Evolutionary conservation across 176 grass and related monocot species (phyloP).

Genomic region (Metroxylon sagu): DNA sequence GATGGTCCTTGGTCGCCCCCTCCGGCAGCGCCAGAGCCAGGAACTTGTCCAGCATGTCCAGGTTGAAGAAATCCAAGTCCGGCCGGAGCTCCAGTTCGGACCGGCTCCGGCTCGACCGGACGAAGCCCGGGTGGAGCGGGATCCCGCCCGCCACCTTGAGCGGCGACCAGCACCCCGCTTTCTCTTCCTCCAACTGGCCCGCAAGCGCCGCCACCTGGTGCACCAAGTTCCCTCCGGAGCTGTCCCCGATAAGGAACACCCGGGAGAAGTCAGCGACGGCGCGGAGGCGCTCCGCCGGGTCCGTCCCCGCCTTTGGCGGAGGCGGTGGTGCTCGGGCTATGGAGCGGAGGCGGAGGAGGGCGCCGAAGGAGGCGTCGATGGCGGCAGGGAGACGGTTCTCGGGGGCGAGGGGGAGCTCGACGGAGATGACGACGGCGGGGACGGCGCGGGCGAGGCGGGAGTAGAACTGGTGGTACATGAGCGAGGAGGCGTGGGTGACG

Average conservation of each 20-base stretch:
- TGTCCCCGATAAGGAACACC: conserved; percentile 74
- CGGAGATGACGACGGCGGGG: conserved; percentile 42
- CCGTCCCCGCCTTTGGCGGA: not conserved
- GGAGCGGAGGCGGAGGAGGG: conserved; percentile 41
- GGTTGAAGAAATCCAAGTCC: conserved; percentile 67
- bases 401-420: conserved; percentile 63
- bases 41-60: conserved; percentile 82
- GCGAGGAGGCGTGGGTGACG: conserved; percentile 56
- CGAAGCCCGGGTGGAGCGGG: conserved; percentile 73
- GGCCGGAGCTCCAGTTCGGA: conserved; percentile 47
- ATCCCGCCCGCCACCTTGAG: conserved; percentile 59
- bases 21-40: conserved; percentile 38
- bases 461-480: conserved; percentile 87
- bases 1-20: conserved; percentile 75
- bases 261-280: conserved; percentile 41
- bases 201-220: conserved; percentile 39
- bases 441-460: conserved; percentile 41
- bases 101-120: conserved; percentile 51
- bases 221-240: conserved; percentile 77
- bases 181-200: conserved; percentile 2
- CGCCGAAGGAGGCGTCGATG: conserved; percentile 35
- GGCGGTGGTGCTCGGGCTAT: not conserved
- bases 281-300: conserved; percentile 25
- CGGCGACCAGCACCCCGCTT: conserved; percentile 20
- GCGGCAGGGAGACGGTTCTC: conserved; percentile 54